phyloP scores from a whole-genome alignment of 148 eudicot genomes.

The Nepenthes mirabilis region DNA sequence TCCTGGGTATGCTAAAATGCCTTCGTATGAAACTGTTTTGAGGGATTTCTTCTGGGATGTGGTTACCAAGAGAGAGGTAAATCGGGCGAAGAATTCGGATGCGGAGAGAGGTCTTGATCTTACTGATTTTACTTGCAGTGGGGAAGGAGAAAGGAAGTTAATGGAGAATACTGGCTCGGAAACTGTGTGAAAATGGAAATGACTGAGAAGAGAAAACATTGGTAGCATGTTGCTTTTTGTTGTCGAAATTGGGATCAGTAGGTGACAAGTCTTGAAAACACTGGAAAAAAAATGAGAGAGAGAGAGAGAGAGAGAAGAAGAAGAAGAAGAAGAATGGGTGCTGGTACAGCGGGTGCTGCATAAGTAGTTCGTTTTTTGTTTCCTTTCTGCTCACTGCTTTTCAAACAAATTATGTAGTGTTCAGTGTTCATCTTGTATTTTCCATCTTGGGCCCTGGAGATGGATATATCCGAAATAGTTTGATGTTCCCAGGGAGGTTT shows the following conservation, averaged over 20 bases:
- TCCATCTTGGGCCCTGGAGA: slow-evolving; percentile 22
- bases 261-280: slow-evolving; percentile 5
- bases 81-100: not conserved
- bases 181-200: slow-evolving; percentile 9
- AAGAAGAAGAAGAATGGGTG: slow-evolving; percentile 12
- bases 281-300: too few relatives aligned
- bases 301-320: not conserved
- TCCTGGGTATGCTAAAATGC: slow-evolving; percentile 88
- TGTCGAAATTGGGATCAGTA: not conserved
- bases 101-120: not conserved
- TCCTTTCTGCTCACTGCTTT: slow-evolving; percentile 9
- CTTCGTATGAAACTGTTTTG: slow-evolving; percentile 51
- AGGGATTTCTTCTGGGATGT: slow-evolving; percentile 66
- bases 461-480: slow-evolving; percentile 16
- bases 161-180: slow-evolving; percentile 18
- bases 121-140: not conserved
- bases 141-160: slow-evolving; percentile 11
- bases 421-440: slow-evolving; percentile 35
- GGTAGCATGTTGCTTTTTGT: slow-evolving; percentile 2
- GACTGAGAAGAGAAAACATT: slow-evolving; percentile 1
- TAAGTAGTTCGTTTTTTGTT: slow-evolving; percentile 24
- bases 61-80: slow-evolving; percentile 14
- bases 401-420: slow-evolving; percentile 16
- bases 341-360: slow-evolving; percentile 32
- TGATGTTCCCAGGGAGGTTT: slow-evolving; percentile 20